Base-by-base conservation (phyloP, 164 flowering plant species). In the Magnolia changhungtana region DNA sequence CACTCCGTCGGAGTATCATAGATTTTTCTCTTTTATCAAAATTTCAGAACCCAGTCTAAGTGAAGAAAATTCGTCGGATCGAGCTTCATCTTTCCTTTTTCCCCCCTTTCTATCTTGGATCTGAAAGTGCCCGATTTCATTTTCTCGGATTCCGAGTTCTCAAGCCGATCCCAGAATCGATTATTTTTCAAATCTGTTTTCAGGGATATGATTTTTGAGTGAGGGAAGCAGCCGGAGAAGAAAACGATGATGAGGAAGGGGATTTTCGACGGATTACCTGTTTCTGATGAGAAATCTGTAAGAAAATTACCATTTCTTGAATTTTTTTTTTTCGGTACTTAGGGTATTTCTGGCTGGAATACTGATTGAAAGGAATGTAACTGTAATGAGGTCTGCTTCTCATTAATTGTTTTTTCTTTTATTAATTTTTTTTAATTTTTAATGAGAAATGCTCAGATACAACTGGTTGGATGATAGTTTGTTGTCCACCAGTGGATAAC, bases 281-380 rank as follows among this genome's bases (percentile, higher is more conserved):
- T 74, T 49, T 74, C 76, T 7, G 76, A 64, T 37, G 76, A 74
- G 59, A 74, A 74, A 65, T 65, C 76, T 49, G 76, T 74, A 66
- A 45, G 69, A 20, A 20, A 1, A 0, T 59, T 72, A 16, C 50
- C 14, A 5, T 72, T 29, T 50, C 0, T 72, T 50, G 45, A 37
- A 37, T 14, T 13, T 27, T 9, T 68, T 50, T 27, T 3, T 68
- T 20, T 71, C 50, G 13, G 24, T 14, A 9, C 7, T n/a, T 20
- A 20, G 52, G 0, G 50, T 55, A 50, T n/a, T 51, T 52, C 45
- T 37, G 45, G 45, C 6, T 37, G 45, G 45, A 37, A 37, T 37
- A 69, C 45, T 29, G 16, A 18, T 24, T 8, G n/a, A 13, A 11
- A 69, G 5, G n/a, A 19, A 29, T 13, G 18, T 1, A 69, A 69